Percentiles rank a stretch among this genome's conserved stretches.
These are phyloP conservation scores for Casuarina glauca DNA, from an alignment of 306 rosid genomes.

Conservation along the genomic window DNA sequence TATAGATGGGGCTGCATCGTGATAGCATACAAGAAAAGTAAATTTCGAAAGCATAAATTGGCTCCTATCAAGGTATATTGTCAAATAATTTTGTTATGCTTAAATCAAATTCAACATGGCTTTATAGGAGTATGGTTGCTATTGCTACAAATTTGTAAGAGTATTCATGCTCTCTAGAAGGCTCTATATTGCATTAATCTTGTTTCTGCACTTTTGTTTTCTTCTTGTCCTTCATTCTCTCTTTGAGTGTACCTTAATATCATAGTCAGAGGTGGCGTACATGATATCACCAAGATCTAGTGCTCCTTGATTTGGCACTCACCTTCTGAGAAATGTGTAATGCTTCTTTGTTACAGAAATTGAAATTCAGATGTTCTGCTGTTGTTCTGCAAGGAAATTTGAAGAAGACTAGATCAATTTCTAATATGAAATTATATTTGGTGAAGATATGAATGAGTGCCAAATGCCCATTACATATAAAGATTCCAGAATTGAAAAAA, in stretches of 20 bases:
- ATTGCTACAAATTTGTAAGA: background rate
- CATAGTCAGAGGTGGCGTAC: background rate
- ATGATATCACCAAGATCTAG: background rate
- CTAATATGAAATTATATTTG: background rate
- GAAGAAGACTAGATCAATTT: background rate
- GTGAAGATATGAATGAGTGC: background rate
- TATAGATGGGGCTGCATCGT: constrained; percentile 96
- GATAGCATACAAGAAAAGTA: constrained; percentile 82
- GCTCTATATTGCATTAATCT: background rate
- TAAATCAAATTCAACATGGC: background rate
- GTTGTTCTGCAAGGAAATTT: background rate
- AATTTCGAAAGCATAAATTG: constrained; percentile 71
- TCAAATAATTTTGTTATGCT: background rate
- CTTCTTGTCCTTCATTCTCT: background rate
- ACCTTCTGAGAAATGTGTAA: background rate
- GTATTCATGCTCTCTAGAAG: background rate
- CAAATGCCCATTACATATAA: background rate
- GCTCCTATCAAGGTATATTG: constrained; percentile 65
- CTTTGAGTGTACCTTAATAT: background rate
- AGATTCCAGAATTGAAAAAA: background rate
- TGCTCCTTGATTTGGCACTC: background rate
- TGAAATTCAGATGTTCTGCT: background rate
- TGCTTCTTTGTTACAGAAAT: background rate
- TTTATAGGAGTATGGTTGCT: background rate
- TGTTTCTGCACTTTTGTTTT: background rate